A percentile compares a stretch with the other conserved stretches of the same genome.
phyloP scores from a whole-genome alignment of 306 rosid genomes.

The Vigna hirtella region DNA sequence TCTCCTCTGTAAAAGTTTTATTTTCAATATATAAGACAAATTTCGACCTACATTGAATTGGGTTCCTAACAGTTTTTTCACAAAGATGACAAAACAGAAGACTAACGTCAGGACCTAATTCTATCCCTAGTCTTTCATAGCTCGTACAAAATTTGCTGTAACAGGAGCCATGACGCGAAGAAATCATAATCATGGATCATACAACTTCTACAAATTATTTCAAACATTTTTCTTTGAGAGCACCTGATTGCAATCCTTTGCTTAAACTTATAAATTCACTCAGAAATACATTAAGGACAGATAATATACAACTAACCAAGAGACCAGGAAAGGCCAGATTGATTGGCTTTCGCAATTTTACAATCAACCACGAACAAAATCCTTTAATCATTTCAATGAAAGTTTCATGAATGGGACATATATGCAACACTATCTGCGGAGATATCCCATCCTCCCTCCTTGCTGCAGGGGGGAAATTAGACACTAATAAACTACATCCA shows the following conservation, averaged over 20 bases:
- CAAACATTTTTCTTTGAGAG: neutral
- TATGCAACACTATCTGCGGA: slow-evolving; percentile 15
- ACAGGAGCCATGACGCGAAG: neutral
- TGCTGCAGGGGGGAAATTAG: neutral
- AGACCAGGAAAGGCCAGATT: neutral
- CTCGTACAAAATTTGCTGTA: neutral
- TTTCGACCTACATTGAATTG: too few species aligned
- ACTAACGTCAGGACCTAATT: too few species aligned
- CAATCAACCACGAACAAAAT: neutral
- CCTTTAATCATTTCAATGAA: neutral
- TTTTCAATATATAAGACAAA: too few species aligned
- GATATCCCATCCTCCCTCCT: slow-evolving; percentile 19
- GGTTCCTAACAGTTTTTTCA: too few species aligned
- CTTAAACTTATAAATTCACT: neutral
- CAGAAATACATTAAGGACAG: neutral
- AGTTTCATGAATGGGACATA: slow-evolving; percentile 10
- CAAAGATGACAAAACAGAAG: too few species aligned
- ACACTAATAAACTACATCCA: slow-evolving; percentile 14
- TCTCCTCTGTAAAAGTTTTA: too few species aligned
- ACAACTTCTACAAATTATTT: slow-evolving; percentile 20
- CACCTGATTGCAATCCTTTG: neutral
- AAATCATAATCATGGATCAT: neutral
- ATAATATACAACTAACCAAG: slow-evolving; percentile 3
- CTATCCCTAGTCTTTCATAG: neutral
- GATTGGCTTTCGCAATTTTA: slow-evolving; percentile 8